phyloP scores from a whole-genome alignment of 2,329 filamentous ascomycete genomes.

The Arachnomyces sp. region DNA sequence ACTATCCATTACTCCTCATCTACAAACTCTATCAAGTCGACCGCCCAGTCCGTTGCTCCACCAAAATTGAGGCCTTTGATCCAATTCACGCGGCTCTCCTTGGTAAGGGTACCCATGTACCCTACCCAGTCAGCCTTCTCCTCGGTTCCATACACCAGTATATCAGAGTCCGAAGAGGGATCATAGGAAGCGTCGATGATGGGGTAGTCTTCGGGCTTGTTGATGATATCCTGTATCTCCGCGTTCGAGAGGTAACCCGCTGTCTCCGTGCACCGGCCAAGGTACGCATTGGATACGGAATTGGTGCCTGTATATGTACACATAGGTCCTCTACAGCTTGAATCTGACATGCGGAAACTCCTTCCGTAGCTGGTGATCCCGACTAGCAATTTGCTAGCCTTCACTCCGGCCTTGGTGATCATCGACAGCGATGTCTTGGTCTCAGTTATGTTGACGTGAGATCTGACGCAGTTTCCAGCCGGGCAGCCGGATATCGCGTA shows the following conservation, averaged over 20 bases:
- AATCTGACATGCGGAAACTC: conserved; percentile 25
- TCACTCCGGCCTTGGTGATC: conserved; percentile 32
- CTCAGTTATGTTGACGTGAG: conserved; percentile 35
- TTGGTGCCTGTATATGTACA: conserved; percentile 27
- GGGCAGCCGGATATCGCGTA: conserved; percentile 16
- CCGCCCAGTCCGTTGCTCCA: conserved; percentile 22
- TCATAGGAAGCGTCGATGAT: neutral
- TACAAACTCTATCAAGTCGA: conserved; percentile 20
- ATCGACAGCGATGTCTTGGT: conserved; percentile 25
- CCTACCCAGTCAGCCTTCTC: conserved; percentile 9
- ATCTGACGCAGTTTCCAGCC: conserved; percentile 27
- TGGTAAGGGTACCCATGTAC: conserved; percentile 14
- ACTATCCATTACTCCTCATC: too few relatives aligned
- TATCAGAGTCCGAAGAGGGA: neutral
- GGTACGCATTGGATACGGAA: conserved; percentile 18
- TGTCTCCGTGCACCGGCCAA: conserved; percentile 30
- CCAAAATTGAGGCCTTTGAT: conserved; percentile 16
- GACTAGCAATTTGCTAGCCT: conserved; percentile 23
- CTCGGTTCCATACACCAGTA: conserved; percentile 2
- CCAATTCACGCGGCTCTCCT: conserved; percentile 9
- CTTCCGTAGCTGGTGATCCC: conserved; percentile 31
- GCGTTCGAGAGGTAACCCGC: conserved; percentile 32
- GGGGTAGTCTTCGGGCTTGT: conserved; percentile 2
- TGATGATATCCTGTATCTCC: conserved; percentile 30
- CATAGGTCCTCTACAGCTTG: conserved; percentile 20